These are phyloP conservation scores for Medicago truncatula DNA, from an alignment of 306 rosid species.

Conservation along the genomic window MtrunA17r5.0-ANR NC_053049.1:13265501-13266000, in stretches of 20 bases:
- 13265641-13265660: no score
- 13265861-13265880: not conserved
- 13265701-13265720: no score
- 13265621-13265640: no score
- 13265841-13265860: slow-evolving; percentile 34
- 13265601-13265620: no score
- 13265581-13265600: no score
- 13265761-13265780: not conserved
- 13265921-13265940: not conserved
- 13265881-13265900: not conserved
- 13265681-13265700: no score
- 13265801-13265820: not conserved
- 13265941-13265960: not conserved
- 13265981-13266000: not conserved
- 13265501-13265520: no score
- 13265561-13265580: no score
- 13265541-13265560: no score
- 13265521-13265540: no score
- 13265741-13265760: not conserved
- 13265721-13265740: no score
- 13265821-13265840: slow-evolving; percentile 34
- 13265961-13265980: not conserved
- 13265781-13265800: not conserved
- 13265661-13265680: no score
- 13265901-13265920: not conserved